These are phyloP conservation scores for Leucocoprinus leucothites DNA, from an alignment of 768 basidiomycete species.

Conservation along the genomic window DNA sequence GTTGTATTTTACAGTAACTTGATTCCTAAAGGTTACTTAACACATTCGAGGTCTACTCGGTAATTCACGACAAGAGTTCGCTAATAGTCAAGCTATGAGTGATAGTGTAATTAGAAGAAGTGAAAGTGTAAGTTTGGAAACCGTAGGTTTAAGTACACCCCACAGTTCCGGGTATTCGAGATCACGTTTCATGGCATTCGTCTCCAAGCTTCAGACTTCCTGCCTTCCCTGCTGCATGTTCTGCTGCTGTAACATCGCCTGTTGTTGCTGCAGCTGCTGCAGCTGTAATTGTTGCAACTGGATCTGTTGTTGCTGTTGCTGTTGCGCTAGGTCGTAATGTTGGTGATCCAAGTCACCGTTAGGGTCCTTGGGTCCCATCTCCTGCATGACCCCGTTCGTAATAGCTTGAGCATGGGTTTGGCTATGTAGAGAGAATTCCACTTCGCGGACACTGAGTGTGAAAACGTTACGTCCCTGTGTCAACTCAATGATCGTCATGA, in stretches of 20 bases:
- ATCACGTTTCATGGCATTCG: too few species aligned
- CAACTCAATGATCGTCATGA: background rate
- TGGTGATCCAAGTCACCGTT: background rate
- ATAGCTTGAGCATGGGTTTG: background rate
- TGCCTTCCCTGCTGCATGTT: background rate
- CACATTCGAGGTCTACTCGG: too few species aligned
- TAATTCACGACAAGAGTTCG: too few species aligned
- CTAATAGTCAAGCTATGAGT: too few species aligned
- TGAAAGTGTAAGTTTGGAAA: too few species aligned
- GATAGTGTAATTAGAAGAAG: too few species aligned
- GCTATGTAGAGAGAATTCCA: background rate
- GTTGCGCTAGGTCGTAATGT: background rate
- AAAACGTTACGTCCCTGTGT: conserved; percentile 1
- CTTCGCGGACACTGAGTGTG: background rate
- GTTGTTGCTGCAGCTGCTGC: conserved; percentile 4
- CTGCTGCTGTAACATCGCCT: background rate
- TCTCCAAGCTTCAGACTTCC: background rate
- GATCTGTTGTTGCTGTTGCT: background rate
- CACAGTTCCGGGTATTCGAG: too few species aligned
- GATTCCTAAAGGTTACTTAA: too few species aligned
- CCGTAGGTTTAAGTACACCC: too few species aligned
- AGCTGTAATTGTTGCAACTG: conserved; percentile 2
- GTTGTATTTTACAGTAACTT: too few species aligned
- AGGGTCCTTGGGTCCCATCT: background rate
- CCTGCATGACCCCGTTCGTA: background rate